phyloP scores from a whole-genome alignment of 306 rosid species.

The Sesbania bispinosa region DNA sequence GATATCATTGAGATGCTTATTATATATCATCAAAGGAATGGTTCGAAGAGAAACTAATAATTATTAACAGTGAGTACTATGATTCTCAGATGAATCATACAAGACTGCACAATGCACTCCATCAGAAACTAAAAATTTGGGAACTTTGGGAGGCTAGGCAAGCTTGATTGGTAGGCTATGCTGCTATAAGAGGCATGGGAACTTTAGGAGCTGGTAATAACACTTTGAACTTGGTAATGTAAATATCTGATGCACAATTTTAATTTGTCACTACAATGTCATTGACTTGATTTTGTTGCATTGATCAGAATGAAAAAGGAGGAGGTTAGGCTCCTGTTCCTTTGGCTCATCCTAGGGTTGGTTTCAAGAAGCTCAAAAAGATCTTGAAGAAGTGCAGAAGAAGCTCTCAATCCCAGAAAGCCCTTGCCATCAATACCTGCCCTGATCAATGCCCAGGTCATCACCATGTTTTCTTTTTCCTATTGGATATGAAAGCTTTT shows the following conservation, averaged over 20 bases:
- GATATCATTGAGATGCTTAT: conserved; percentile 1
- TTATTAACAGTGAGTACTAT: not conserved
- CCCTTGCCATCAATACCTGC: too few relatives aligned
- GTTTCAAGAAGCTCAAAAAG: too few relatives aligned
- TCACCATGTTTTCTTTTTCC: too few relatives aligned
- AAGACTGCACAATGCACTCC: conserved; percentile 9
- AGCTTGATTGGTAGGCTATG: conserved; percentile 50
- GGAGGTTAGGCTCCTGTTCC: conserved; percentile 30
- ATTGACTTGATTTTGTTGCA: not conserved
- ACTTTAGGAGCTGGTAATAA: conserved; percentile 40
- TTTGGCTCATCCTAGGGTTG: conserved; percentile 56
- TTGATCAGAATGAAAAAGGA: conserved; percentile 51
- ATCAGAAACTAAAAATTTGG: too few relatives aligned
- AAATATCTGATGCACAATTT: too few relatives aligned
- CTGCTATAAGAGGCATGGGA: conserved; percentile 50
- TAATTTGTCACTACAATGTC: not conserved
- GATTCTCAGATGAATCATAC: conserved; percentile 11
- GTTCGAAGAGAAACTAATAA: conserved; percentile 12
- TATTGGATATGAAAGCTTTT: too few relatives aligned
- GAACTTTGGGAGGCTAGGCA: conserved; percentile 20
- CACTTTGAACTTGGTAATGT: not conserved
- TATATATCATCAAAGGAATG: conserved; percentile 24
- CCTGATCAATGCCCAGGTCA: too few relatives aligned
- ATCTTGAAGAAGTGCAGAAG: too few relatives aligned
- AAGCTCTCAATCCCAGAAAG: too few relatives aligned